phyloP scores from a whole-genome alignment of 148 eudicot genomes.

The Rhododendron vialii region DNA sequence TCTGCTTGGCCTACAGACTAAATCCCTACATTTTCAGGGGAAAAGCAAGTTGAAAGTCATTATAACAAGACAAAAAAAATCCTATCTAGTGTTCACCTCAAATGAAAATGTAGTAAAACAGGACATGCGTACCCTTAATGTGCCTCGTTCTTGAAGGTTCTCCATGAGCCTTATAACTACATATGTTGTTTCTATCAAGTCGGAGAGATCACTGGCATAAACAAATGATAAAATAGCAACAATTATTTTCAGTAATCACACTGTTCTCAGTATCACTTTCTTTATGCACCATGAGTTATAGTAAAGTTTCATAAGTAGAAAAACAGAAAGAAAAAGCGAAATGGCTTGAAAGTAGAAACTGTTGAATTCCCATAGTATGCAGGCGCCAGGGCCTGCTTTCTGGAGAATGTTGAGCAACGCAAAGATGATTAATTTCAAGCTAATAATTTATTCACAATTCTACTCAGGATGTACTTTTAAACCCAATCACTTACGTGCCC shows the following conservation, averaged over 20 bases:
- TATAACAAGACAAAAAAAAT: not conserved
- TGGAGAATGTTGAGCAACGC: not conserved
- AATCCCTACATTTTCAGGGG: not conserved
- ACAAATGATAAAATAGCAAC: constrained; percentile 11
- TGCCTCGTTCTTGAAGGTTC: constrained; percentile 82
- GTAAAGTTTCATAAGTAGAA: not conserved
- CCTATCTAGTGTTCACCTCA: not conserved
- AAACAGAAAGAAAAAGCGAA: not conserved
- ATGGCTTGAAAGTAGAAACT: not conserved
- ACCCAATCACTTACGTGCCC: not conserved
- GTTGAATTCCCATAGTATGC: not conserved
- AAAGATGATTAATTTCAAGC: not conserved
- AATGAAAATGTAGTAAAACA: not conserved
- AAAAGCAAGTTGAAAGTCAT: not conserved
- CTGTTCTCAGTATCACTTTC: not conserved
- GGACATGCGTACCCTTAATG: constrained; percentile 61
- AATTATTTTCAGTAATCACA: not conserved
- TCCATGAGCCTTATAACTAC: constrained; percentile 82
- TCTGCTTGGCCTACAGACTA: not conserved
- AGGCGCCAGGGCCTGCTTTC: not conserved
- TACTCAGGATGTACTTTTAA: not conserved
- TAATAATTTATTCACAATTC: not conserved
- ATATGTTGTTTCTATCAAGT: constrained; percentile 77
- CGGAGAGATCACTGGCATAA: constrained; percentile 77
- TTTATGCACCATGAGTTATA: not conserved